Evolutionary conservation across 2,329 filamentous ascomycete genomes (phyloP).

Genomic region (Verticillium longisporum): DNA sequence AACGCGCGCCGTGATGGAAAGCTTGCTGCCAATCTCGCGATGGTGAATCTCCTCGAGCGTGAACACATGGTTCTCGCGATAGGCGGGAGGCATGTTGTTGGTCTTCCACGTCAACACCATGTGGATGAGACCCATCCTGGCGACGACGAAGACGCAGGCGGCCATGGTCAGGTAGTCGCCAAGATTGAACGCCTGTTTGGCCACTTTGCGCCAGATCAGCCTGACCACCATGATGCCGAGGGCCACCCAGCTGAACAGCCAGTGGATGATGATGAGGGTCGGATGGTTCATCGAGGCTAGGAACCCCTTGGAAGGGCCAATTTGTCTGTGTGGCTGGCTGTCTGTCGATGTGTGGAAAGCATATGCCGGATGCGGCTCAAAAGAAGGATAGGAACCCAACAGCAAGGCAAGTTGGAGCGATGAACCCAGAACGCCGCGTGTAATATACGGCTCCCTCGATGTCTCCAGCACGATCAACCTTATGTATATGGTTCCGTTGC

Average conservation of each 20-base stretch:
- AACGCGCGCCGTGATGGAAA: slow-evolving; percentile 22
- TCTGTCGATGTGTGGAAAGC: too few species aligned
- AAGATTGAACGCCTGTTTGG: slow-evolving; percentile 11
- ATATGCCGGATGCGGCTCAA: too few species aligned
- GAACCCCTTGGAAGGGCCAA: too few species aligned
- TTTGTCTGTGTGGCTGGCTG: too few species aligned
- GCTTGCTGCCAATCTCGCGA: slow-evolving; percentile 25
- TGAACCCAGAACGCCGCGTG: too few species aligned
- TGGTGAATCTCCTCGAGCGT: slow-evolving; percentile 21
- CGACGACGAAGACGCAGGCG: slow-evolving; percentile 23
- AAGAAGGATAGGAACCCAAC: too few species aligned
- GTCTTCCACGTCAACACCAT: slow-evolving; percentile 28
- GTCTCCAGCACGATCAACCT: too few species aligned
- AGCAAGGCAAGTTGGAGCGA: too few species aligned
- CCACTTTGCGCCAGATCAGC: slow-evolving; percentile 13
- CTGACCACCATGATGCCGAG: slow-evolving; percentile 14
- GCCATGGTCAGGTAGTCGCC: slow-evolving; percentile 27
- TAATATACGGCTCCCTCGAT: too few species aligned
- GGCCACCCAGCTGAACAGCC: slow-evolving; percentile 16
- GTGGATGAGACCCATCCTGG: slow-evolving; percentile 19
- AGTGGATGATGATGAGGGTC: slow-evolving; percentile 15
- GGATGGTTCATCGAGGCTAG: slow-evolving; percentile 11
- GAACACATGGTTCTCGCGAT: slow-evolving; percentile 17
- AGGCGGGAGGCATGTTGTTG: slow-evolving; percentile 20
- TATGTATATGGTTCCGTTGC: too few species aligned